A percentile compares a stretch with the other conserved stretches of the same genome.
These are phyloP conservation scores for Didymella keratinophila DNA, from an alignment of 2,329 filamentous ascomycete genomes.

Conservation along the genomic window DNA sequence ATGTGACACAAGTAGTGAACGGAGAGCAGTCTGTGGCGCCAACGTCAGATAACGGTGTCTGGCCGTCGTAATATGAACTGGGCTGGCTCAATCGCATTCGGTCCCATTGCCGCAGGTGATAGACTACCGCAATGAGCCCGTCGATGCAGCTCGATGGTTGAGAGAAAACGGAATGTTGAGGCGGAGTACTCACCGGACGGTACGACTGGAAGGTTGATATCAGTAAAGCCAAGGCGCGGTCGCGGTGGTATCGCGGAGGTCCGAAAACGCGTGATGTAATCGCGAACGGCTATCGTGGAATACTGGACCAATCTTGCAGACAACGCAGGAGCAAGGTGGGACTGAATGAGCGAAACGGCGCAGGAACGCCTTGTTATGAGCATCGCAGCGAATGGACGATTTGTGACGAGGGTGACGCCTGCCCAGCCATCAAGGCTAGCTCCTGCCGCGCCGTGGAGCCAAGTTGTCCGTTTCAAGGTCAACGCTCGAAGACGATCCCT, in stretches of 20 bases:
- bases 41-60: constrained; percentile 20
- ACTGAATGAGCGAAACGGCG: constrained; percentile 6
- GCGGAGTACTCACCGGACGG: constrained; percentile 19
- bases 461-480: constrained; percentile 13
- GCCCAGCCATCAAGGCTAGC: constrained; percentile 16
- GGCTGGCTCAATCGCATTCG: constrained; percentile 15
- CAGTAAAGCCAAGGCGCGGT: constrained; percentile 6
- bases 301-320: constrained; percentile 1
- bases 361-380: constrained; percentile 10
- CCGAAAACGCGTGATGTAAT: constrained; percentile 9
- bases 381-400: constrained; percentile 2
- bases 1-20: constrained; percentile 21
- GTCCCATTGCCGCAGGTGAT: constrained; percentile 9
- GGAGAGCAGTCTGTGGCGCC: constrained; percentile 8
- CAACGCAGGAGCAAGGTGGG: constrained; percentile 2
- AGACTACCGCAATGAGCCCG: constrained; percentile 9
- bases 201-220: constrained; percentile 8
- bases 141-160: constrained; percentile 6
- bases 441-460: constrained; percentile 14
- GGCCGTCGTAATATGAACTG: constrained; percentile 12
- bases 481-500: constrained; percentile 12
- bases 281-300: constrained; percentile 9
- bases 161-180: constrained; percentile 11
- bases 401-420: constrained; percentile 22
- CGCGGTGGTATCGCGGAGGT: constrained; percentile 10